Evolutionary conservation across 495 filamentous ascomycete genomes (phyloP), one percentile per base, ranked within the genome.

Genomic region (Hapsidospora chrysogenum): DNA sequence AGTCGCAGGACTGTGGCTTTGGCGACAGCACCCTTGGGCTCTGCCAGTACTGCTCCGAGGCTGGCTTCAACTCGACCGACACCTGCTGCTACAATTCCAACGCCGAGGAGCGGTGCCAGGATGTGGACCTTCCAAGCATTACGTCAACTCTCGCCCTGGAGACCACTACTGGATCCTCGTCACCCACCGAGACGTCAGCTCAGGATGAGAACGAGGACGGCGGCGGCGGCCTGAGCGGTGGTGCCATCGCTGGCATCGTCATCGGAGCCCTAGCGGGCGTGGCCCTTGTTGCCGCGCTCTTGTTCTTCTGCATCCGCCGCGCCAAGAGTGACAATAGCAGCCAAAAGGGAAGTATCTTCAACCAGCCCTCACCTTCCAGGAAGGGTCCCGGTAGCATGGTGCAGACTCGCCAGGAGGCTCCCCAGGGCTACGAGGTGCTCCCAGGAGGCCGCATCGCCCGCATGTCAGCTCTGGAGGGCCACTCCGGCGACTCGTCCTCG

Each of bases 1-100:
- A 99, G 57, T 74, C 76, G 0, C 56, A 78, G 22, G 77, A 96
- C 45, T 99, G 92, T 56, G 92, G 92, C 29, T 99, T 75, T 52
- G 69, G 69, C 20, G 58, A 70, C 13, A 96, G 92, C 53, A 70
- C 83, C 1, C 58, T 79, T 41, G 85, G 86, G 2, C 64, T 99
- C 28, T 99, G 92, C 58, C 67, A 74, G 11, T 93, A 85, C 47
- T 99, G 92, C 53, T 66, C 66, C 18, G 61, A 72, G 9, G 85
- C 78, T 45, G 84, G 85, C 18, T 69, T 77, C 26, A 94, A 93
- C 55, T 75, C 83, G 11, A 96, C 84, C 33, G 92, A 99, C 54
- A 89, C 86, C 0, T 99, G 92, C 61, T 99, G 92, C 49, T 72
- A 79, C 36, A 80, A 74, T 44, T 74, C 86, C n/a, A 66, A 83